Percentiles rank a stretch among this genome's conserved stretches.
Conservation (phyloP, 305 asterid species). For the Euphrasia arctica region DNA sequence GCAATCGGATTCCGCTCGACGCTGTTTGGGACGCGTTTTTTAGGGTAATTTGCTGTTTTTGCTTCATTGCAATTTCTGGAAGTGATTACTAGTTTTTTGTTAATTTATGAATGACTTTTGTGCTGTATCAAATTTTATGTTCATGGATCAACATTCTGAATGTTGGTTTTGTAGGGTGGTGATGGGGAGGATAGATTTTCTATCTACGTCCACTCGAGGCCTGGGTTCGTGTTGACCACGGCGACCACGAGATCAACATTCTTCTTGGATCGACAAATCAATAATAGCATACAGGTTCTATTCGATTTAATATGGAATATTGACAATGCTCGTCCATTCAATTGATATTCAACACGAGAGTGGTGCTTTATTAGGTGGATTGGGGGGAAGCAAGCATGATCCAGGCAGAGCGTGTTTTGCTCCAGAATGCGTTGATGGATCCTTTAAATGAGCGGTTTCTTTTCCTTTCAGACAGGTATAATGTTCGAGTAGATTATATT, state of each 20-base stretch:
- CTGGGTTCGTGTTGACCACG: constrained; percentile 74
- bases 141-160: neutral
- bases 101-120: neutral
- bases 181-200: constrained; percentile 71
- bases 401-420: constrained; percentile 90
- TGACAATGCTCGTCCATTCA: too few relatives aligned
- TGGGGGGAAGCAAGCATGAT: constrained; percentile 99
- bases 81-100: constrained; percentile 4
- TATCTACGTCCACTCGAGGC: constrained; percentile 87
- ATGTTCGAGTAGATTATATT: neutral
- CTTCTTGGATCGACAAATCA: constrained; percentile 79
- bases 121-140: neutral
- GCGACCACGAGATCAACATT: constrained; percentile 75
- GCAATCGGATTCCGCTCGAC: constrained; percentile 89
- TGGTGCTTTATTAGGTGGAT: constrained; percentile 69
- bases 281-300: constrained; percentile 82
- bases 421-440: constrained; percentile 74
- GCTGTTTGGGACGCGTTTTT: constrained; percentile 86
- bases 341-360: neutral
- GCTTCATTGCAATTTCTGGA: constrained; percentile 13
- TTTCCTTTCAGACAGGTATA: constrained; percentile 92
- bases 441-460: constrained; percentile 72
- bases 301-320: too few relatives aligned
- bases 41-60: constrained; percentile 44
- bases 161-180: constrained; percentile 66